phyloP scores from a whole-genome alignment of 2,329 filamentous ascomycete genomes.

The Ampelomyces quisqualis region DNA sequence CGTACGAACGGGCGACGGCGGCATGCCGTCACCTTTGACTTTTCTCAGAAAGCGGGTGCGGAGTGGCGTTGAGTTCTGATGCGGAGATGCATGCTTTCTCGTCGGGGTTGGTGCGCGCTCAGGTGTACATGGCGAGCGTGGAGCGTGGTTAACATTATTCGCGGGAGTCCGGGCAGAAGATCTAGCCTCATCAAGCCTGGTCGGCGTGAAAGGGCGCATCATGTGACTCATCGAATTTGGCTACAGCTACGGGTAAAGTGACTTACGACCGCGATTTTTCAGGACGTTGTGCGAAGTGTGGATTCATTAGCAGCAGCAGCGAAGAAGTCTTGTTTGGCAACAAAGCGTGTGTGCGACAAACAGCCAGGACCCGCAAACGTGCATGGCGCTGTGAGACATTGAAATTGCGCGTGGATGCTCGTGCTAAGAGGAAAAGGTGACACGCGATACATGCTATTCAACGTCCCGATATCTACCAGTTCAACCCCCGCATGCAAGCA shows the following conservation, averaged over 20 bases:
- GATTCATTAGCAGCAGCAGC: no score
- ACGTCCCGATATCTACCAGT: conserved; percentile 16
- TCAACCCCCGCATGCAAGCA: not conserved
- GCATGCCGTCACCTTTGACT: conserved; percentile 21
- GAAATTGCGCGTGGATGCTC: no score
- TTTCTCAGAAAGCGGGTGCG: conserved; percentile 18
- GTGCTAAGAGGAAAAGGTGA: no score
- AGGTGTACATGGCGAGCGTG: conserved; percentile 6
- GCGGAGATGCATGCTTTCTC: no score
- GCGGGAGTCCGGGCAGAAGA: no score
- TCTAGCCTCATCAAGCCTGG: no score
- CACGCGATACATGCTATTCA: conserved; percentile 18
- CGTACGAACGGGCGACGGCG: conserved; percentile 16
- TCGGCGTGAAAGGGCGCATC: conserved; percentile 11
- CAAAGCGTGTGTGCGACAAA: conserved; percentile 31
- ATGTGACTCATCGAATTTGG: no score
- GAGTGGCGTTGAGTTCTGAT: conserved; percentile 12
- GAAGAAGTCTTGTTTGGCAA: conserved; percentile 22
- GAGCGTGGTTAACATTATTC: conserved; percentile 2
- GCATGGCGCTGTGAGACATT: conserved; percentile 26
- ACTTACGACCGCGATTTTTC: no score
- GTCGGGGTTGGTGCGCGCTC: conserved; percentile 5
- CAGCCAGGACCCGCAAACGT: conserved; percentile 18
- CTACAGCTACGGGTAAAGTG: no score
- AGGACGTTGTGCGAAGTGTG: no score